Evolutionary conservation across 23 red algal species (phyloP).

Genomic region (Gracilaria vermiculophylla): DNA sequence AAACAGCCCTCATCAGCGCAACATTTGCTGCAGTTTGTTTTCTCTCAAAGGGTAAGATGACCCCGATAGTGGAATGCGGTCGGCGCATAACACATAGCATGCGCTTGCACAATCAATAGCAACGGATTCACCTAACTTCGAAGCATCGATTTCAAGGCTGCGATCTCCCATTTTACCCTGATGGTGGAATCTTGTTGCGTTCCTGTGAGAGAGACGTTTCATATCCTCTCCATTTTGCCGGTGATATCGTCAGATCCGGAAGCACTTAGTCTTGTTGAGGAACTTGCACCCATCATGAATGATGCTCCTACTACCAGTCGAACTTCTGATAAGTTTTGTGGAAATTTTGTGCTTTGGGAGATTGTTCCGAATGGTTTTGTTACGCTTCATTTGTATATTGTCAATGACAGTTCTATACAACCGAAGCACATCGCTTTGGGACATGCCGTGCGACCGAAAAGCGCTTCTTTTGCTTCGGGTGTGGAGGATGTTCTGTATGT

Average conservation of each 20-base stretch:
- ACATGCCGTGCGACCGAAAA: neutral
- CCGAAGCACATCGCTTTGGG: neutral
- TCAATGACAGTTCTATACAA: neutral
- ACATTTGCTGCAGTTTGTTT: no score
- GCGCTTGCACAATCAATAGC: no score
- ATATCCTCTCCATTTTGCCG: constrained; percentile 25
- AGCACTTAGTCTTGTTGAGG: neutral
- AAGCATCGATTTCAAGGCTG: no score
- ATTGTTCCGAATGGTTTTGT: constrained; percentile 31
- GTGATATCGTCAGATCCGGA: neutral
- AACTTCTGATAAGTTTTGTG: neutral
- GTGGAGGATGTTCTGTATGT: neutral
- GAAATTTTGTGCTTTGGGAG: constrained; percentile 37
- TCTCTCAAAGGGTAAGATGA: no score
- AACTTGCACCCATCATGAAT: neutral
- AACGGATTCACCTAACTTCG: no score
- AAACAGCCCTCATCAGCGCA: no score
- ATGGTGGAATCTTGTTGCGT: neutral
- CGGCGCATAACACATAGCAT: no score
- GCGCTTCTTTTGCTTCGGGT: neutral
- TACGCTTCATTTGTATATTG: neutral
- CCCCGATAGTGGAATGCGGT: no score
- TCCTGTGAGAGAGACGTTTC: neutral
- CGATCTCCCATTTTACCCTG: no score
- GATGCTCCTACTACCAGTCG: neutral